Conservation (phyloP, 371 early-diverging fungal genomes). For the Vairimorpha ceranae region DNA sequence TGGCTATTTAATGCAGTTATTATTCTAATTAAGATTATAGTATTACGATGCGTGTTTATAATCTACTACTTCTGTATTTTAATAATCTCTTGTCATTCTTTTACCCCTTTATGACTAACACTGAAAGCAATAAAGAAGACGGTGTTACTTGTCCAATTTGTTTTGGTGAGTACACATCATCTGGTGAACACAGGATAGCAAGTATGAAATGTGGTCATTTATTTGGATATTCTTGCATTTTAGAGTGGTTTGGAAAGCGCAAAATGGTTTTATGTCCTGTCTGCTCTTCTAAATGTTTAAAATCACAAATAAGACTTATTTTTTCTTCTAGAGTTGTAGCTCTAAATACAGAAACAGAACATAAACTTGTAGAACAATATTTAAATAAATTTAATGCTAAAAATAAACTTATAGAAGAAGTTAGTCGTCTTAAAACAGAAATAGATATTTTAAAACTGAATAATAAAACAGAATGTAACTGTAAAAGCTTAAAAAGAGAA, state of each 20-base stretch:
- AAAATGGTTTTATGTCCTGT: conserved; percentile 40
- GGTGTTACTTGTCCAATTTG: conserved; percentile 51
- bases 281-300: conserved; percentile 23
- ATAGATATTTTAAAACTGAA: conserved; percentile 36
- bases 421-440: conserved; percentile 15
- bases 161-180: conserved; percentile 41
- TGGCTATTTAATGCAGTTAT: no score
- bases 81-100: no score
- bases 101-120: no score
- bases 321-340: conserved; percentile 47
- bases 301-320: conserved; percentile 37
- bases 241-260: conserved; percentile 39
- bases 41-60: no score
- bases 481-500: not conserved
- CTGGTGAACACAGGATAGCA: conserved; percentile 39
- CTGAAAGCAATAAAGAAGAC: conserved; percentile 19
- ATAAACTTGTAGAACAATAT: conserved; percentile 25
- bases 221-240: conserved; percentile 51
- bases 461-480: not conserved
- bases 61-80: no score
- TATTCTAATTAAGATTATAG: no score
- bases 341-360: conserved; percentile 32
- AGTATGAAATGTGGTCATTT: conserved; percentile 55
- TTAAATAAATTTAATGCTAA: conserved; percentile 23
- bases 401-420: conserved; percentile 19